Evolutionary conservation across 106 monocot genomes (phyloP).

Genomic region (Chionographis japonica): DNA sequence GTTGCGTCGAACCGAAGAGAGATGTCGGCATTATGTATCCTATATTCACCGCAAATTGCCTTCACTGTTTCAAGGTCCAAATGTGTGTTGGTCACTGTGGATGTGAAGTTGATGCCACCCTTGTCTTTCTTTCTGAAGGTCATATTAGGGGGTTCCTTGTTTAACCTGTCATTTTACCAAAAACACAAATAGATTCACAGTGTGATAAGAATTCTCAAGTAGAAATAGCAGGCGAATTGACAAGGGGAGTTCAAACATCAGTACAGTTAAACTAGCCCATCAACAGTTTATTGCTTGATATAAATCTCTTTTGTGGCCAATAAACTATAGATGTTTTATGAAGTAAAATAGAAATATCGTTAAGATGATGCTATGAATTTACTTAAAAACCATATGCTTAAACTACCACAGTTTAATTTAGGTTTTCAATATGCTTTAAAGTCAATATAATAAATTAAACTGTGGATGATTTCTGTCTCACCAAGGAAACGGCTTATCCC

Average conservation of each 20-base stretch:
- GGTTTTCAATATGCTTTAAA: too few species aligned
- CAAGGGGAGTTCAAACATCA: background rate
- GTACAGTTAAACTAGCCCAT: background rate
- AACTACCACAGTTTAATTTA: too few species aligned
- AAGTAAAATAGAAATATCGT: too few species aligned
- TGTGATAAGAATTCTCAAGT: background rate
- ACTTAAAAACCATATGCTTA: too few species aligned
- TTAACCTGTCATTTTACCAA: constrained; percentile 51
- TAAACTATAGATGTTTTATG: too few species aligned
- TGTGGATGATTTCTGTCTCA: too few species aligned
- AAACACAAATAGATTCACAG: too few species aligned
- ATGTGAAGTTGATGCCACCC: constrained; percentile 96
- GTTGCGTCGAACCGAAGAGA: constrained; percentile 95
- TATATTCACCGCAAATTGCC: constrained; percentile 94
- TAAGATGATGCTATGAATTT: too few species aligned
- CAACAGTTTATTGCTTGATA: background rate
- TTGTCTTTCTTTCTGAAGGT: constrained; percentile 93
- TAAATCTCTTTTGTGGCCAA: too few species aligned
- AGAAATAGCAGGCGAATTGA: constrained; percentile 1
- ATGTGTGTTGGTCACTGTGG: constrained; percentile 81
- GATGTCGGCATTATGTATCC: constrained; percentile 96
- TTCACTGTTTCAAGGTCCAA: constrained; percentile 96
- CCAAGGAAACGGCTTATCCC: too few species aligned
- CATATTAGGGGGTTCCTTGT: constrained; percentile 96
- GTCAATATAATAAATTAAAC: too few species aligned